Evolutionary conservation across 225 moss, liverwort and hornwort genomes (phyloP), one percentile per base, ranked within the genome.

Genomic region (Thuidium tamariscinum): DNA sequence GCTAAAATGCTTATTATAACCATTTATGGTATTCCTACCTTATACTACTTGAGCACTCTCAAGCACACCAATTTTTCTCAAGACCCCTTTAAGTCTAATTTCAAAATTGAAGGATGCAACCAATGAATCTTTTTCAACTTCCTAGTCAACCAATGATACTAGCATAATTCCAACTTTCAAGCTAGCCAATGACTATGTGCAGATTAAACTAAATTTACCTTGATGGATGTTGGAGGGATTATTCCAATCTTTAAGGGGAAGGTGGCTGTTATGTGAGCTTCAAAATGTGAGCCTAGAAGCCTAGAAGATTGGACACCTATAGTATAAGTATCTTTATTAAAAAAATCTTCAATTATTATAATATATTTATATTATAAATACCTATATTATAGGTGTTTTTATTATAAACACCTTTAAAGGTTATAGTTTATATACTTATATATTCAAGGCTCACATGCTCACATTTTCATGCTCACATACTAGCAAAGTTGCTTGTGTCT

Each of bases 401-500:
- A n/a, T n/a, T n/a, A n/a, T n/a, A n/a, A n/a, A n/a, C n/a, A n/a
- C n/a, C n/a, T n/a, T n/a, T n/a, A n/a, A n/a, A n/a, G n/a, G n/a
- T n/a, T n/a, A n/a, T n/a, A n/a, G n/a, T n/a, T n/a, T n/a, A n/a
- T n/a, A n/a, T n/a, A n/a, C n/a, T n/a, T n/a, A n/a, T n/a, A n/a
- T n/a, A n/a, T n/a, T n/a, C n/a, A n/a, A n/a, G n/a, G n/a, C n/a
- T n/a, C n/a, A n/a, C n/a, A n/a, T n/a, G n/a, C n/a, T n/a, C n/a
- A n/a, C n/a, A n/a, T n/a, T n/a, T n/a, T n/a, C n/a, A n/a, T n/a
- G n/a, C n/a, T n/a, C n/a, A n/a, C n/a, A n/a, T 6, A 62, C 16
- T 11, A 1, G 14, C 1, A 4, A 16, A 32, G 16, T n/a, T n/a
- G n/a, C n/a, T n/a, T n/a, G n/a, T n/a, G n/a, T n/a, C 5, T 1